Evolutionary conservation across 495 filamentous ascomycete genomes (phyloP).

Genomic region (Umbilicaria muhlenbergii): DNA sequence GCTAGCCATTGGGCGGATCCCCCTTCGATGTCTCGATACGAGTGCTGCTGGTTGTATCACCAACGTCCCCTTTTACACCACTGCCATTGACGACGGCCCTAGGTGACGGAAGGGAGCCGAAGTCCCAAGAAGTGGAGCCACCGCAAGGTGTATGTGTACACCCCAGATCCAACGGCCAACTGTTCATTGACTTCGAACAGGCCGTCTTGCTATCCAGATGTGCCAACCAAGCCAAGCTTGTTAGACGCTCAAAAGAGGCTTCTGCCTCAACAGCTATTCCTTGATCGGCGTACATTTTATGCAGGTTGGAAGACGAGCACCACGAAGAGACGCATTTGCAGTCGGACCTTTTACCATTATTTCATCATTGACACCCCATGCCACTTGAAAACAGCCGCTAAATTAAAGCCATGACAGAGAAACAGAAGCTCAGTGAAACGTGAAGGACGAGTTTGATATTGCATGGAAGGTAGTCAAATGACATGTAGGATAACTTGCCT

Average conservation of each 20-base stretch:
- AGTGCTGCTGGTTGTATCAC: neutral
- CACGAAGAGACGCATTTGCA: slow-evolving; percentile 13
- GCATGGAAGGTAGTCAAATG: neutral
- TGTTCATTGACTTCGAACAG: slow-evolving; percentile 5
- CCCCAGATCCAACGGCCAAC: slow-evolving; percentile 9
- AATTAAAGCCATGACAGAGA: neutral
- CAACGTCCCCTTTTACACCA: slow-evolving; percentile 13
- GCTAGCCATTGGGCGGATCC: too few species aligned
- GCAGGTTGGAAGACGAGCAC: slow-evolving; percentile 12
- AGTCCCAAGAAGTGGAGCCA: slow-evolving; percentile 17
- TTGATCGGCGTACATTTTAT: slow-evolving; percentile 7
- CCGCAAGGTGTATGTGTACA: slow-evolving; percentile 9
- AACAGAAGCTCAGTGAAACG: slow-evolving; percentile 6
- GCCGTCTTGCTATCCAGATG: slow-evolving; percentile 6
- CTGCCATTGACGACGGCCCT: slow-evolving; percentile 21
- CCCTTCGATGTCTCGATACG: too few species aligned
- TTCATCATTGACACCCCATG: slow-evolving; percentile 34
- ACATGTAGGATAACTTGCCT: neutral
- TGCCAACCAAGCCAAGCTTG: slow-evolving; percentile 2
- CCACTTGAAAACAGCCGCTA: neutral
- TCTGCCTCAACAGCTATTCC: slow-evolving; percentile 11
- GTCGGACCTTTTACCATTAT: slow-evolving; percentile 52
- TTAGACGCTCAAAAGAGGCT: neutral
- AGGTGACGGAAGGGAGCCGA: slow-evolving; percentile 3
- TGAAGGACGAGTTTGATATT: slow-evolving; percentile 4